Base-by-base conservation (phyloP, 2,329 filamentous ascomycete genomes). In the Aspergillus eucalypticola region DNA sequence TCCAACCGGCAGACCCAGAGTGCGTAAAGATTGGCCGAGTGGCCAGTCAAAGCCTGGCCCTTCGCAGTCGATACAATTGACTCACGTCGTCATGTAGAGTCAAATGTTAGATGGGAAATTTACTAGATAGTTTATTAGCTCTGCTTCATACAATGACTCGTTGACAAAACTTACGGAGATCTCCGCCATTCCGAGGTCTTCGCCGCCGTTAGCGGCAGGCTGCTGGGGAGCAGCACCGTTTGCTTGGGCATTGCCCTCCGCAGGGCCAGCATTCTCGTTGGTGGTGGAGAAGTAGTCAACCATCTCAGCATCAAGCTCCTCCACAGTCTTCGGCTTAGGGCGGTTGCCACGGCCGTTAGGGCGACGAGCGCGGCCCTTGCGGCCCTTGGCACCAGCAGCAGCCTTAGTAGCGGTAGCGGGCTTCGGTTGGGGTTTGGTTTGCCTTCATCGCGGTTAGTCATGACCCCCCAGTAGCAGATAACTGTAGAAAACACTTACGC, bases 281-380 rank as follows among this genome's bases (percentile, higher is more conserved):
- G 75, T 35, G 32, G 32, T 74, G 75, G 58, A 49, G 42, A 96
- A 98, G 81, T 99, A 99, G 77, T 98, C 95, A 19, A 87, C 88
- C 95, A 99, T 99, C 77, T 99, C 95, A 4, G 91, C 92, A 76
- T 99, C 95, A 25, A 99, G 87, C 81, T 99, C 93, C 75, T 96
- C 94, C 1, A 90, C 88, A 0, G 92, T 96, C 90, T 98, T 98
- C 81, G 83, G 79, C 78, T 87, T 96, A 83, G 71, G 88, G 80
- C 67, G 89, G 83, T 70, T 89, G 66, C 84, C 81, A 67, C 88
- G 87, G 56, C 78, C 81, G 64, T 82, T 81, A 59, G 83, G 81
- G 61, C 79, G 80, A 48, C 78, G 81, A 64, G 58, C 29, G 27
- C 79, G 81, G 57, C 80, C 81, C 51, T 79, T 68, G 69, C 77